Evolutionary conservation across 192 early-diverging fungal species (phyloP), one percentile per base, ranked within the genome.

Genomic region (Phycomyces blakesleeanus): DNA sequence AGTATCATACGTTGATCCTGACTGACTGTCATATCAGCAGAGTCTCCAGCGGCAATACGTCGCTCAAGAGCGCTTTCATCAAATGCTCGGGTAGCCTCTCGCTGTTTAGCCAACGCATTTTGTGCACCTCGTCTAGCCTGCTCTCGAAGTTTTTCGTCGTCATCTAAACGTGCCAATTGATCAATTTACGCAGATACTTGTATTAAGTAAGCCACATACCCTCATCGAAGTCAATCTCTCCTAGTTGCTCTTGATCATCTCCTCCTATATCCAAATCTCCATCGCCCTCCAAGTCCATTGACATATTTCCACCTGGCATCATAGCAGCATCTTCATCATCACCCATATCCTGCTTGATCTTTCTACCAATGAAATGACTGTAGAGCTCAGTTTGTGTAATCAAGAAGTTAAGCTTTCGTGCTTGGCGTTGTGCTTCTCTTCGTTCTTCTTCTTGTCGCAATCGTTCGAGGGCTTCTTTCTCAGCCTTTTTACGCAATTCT

Each of bases 321-420:
- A 67, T 70, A 42, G 66, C 71, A 50, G 66, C 34, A 27, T 62
- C 58, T 1, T 69, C 78, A 27, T 61, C 76, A 3, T 70, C 77
- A 21, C 68, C 74, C 9, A 42, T 62, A 50, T 63, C 66, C 20
- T 66, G 59, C 20, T 76, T 70, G 51, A 91, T 87, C 69, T 93
- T 94, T 61, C 86, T 85, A 57, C 90, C 91, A 51, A 94, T 86
- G 77, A 96, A 96, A 77, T 94, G 92, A 56, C 89, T 91, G 73
- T 91, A 96, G 9, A 96, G 81, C 62, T 96, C 93, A 0, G 93
- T 96, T 66, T 96, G 93, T 0, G 90, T 87, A 53, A 96, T 92
- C 63, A 96, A 78, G 64, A 96, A 96, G 69, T 96, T 93, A 56
- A 96, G 83, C 68, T 96, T 96, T 55, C 92, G 83, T 9, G 85